Base-by-base conservation (phyloP, 2,329 filamentous ascomycete genomes). In the Fusarium sp. region DNA sequence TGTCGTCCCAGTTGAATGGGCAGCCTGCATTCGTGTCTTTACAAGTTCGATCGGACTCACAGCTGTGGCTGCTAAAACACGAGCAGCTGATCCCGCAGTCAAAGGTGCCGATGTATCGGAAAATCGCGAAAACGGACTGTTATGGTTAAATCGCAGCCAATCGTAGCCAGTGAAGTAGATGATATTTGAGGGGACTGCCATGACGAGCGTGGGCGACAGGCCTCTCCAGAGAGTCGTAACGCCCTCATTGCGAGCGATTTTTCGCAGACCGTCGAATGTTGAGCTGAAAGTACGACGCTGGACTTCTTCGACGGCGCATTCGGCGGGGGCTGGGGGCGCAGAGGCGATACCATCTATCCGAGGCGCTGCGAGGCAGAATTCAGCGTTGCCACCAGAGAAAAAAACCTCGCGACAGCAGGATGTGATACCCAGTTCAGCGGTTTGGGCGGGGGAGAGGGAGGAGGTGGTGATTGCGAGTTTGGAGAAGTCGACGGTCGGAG, bases 121-220 rank as follows among this genome's bases (percentile, higher is more conserved):
- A 20, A 85, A 71, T 40, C 82, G 83, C 35, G 85, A 85, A 65
- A 98, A 86, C 0, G 94, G 94, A 70, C 92, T 97, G 40, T 81
- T 81, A 2, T 83, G 82, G 72, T 92, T 91, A 67, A 86, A 91
- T 35, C 96, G 90, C 59, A 99, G 78, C 91, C 94, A 97, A 76
- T 99, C 96, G 79, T 99, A 99, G 37, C 96, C 96, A 14, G 96
- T 96, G 75, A 98, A 97, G 80, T 99, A 99, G 69, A 99, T 98
- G 70, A 99, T 96, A 77, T 99, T 99, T 25, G 90, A 93, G 0
- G 96, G 96, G 8, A 99, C 87, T 0, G 94, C 90, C 96, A 99
- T 99, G 67, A 94, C 86, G 21, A 99, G 82, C 0, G 96, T 99
- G 0, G 96, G 95, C n/a, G 92, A 96, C 7, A 99, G 82, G 0